Conservation (phyloP, 345 rosid genomes). For the Odontarrhena argentea region DNA sequence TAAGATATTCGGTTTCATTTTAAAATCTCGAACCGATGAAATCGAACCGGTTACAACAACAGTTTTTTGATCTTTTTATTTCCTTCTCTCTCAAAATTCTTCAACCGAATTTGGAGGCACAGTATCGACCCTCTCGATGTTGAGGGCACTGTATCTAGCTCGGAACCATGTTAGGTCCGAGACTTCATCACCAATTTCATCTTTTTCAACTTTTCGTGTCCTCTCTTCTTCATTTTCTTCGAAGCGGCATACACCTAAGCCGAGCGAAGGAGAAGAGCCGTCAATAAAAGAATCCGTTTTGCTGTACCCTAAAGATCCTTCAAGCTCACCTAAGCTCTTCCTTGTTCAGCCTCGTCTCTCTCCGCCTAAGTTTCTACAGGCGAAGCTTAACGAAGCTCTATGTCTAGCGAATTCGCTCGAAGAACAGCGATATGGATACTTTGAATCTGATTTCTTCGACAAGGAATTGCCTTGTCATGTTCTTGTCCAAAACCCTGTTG, state of each 20-base stretch:
- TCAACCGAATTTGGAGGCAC: neutral
- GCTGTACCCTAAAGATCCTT: slow-evolving; percentile 62
- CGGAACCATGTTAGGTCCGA: slow-evolving; percentile 39
- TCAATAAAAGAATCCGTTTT: slow-evolving; percentile 37
- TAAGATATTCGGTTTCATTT: no score
- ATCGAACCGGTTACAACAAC: no score
- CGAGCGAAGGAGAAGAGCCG: slow-evolving; percentile 22
- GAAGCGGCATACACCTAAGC: slow-evolving; percentile 38
- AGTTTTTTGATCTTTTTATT: neutral
- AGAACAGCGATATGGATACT: slow-evolving; percentile 88
- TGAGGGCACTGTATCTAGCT: slow-evolving; percentile 41
- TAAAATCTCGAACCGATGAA: no score
- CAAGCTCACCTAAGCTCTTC: slow-evolving; percentile 70
- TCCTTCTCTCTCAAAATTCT: neutral
- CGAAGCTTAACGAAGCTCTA: slow-evolving; percentile 88
- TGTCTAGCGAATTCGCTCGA: slow-evolving; percentile 91
- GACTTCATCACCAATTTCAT: slow-evolving; percentile 1
- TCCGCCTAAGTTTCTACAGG: slow-evolving; percentile 63
- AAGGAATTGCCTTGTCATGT: slow-evolving; percentile 77
- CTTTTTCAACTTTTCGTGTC: slow-evolving; percentile 18
- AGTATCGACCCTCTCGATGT: slow-evolving; percentile 40
- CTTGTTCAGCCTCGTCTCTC: slow-evolving; percentile 90
- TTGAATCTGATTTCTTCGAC: slow-evolving; percentile 63
- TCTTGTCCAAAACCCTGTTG: slow-evolving; percentile 81
- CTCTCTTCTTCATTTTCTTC: slow-evolving; percentile 41